Base-by-base conservation (phyloP, 441 rosid species). In the Adansonia grandidieri region DNA sequence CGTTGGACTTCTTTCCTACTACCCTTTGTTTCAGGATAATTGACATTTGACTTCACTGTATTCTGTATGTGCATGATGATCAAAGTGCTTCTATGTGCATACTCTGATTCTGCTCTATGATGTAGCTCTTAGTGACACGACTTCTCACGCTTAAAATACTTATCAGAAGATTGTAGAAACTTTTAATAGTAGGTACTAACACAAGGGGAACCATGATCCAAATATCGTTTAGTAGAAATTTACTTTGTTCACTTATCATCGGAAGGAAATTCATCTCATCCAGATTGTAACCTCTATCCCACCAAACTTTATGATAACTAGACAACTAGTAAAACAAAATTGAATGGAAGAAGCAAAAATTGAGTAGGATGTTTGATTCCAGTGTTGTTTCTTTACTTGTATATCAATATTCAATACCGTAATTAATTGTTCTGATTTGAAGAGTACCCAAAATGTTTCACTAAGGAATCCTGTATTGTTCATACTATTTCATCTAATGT, bases 291-390 rank as follows among this genome's bases (percentile, higher is more conserved):
- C 40, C 45, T 22, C 13, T 62, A 24, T 4, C 42, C 42, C n/a
- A 3, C 15, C 6, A 5, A n/a, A 66, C 24, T 42, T 40, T 58
- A 58, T 19, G 54, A 65, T 37, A 50, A 65, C 20, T 9, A 28
- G 71, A 42, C 57, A 47, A 45, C 73, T 48, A 14, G 1, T 45
- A 53, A 28, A 71, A 24, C n/a, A 47, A 20, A 69, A 47, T 42
- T 66, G 4, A 69, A 47, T 4, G 5, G 56, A 47, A 20, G 10
- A 13, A 69, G 17, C n/a, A 47, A 20, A 68, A 69, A 20, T 24
- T 28, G 11, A 13, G 20, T 50, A 50, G 60, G 74, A 14, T 48
- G 74, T 50, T 70, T 70, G 74, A 50, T 24, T 50, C 74, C 51
- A 6, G 44, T 50, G 19, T 70, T 70, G 73, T 13, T 71, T 53